Base-by-base conservation (phyloP, 768 basidiomycete genomes). In the Hygrophoropsis aurantiaca region DNA sequence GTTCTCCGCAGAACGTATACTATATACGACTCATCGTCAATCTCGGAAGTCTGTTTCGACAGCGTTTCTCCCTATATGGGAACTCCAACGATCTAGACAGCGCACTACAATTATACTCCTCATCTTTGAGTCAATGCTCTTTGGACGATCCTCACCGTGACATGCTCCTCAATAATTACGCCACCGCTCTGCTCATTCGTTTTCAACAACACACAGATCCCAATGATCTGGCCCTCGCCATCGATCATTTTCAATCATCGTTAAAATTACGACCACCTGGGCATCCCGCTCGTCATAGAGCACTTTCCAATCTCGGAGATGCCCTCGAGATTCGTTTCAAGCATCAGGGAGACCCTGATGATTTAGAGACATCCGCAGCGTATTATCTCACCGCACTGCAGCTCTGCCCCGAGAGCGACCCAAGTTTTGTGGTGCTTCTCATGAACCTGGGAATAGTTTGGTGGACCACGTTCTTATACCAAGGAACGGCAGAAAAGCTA, bases 261-360 rank as follows among this genome's bases (percentile, higher is more conserved):
- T 49, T 62, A 26, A 47, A 46, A 16, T 44, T 62, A 39, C 61
- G 62, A 20, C 57, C 57, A 42, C 57, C 49, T 1, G 59, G 54
- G 15, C 54, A 58, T 42, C 40, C 50, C 15, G 37, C n/a, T 16
- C 58, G 55, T 32, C 16, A 30, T 11, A 25, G 16, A 11, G 34
- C 40, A 33, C 44, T 63, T 26, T 46, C 42, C 5, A 58, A 52
- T 27, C 52, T 71, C 5, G 66, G 56, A 8, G 50, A 36, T 38
- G 48, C 56, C 0, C 46, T 66, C 21, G 38, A 47, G 18, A 5
- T 27, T 49, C 60, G 47, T 19, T 71, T 58, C 51, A 57, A 62
- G 30, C 24, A 44, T 13, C 47, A 58, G 4, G 57, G 62, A 4
- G 46, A 56, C 11, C 35, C 47, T 16, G 45, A 52, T 41, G 64